Evolutionary conservation across 2,329 filamentous ascomycete genomes (phyloP).

Genomic region (Septoria petroselini): DNA sequence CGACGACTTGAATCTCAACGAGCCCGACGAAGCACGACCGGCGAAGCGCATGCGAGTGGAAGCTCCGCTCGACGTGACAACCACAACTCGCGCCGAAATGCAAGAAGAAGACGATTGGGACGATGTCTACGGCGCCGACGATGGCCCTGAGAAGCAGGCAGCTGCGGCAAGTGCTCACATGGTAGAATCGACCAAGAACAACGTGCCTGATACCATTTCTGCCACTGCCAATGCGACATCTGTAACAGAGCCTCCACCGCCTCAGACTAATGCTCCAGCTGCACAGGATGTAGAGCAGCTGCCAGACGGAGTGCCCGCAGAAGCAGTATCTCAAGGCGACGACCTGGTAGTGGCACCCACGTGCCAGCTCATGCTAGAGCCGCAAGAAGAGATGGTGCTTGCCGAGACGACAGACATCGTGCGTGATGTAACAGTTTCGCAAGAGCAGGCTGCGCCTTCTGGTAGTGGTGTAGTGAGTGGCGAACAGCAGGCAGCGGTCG

Average conservation of each 20-base stretch:
- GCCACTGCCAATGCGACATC: background rate
- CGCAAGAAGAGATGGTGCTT: constrained; percentile 17
- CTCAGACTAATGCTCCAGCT: background rate
- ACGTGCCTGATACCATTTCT: background rate
- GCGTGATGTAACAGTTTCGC: constrained; percentile 6
- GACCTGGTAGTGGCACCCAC: constrained; percentile 15
- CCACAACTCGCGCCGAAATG: constrained; percentile 32
- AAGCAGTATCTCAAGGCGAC: constrained; percentile 19
- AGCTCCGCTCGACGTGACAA: constrained; percentile 37
- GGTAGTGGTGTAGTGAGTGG: constrained; percentile 1
- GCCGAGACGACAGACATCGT: constrained; percentile 22
- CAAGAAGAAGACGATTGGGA: constrained; percentile 36
- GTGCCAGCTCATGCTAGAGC: constrained; percentile 10
- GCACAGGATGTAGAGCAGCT: constrained; percentile 1
- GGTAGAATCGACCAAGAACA: background rate
- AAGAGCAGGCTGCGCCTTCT: background rate
- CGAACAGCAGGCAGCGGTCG: background rate
- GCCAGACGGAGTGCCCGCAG: constrained; percentile 19
- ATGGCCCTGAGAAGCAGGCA: background rate
- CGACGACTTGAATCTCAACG: no score
- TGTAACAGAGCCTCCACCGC: background rate
- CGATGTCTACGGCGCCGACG: constrained; percentile 31
- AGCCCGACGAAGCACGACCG: constrained; percentile 33
- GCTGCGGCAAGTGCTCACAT: background rate
- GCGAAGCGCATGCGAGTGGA: constrained; percentile 45